These are phyloP conservation scores for Neurospora crassa DNA, from an alignment of 2,329 filamentous ascomycete species.

Conservation along the genomic window DNA sequence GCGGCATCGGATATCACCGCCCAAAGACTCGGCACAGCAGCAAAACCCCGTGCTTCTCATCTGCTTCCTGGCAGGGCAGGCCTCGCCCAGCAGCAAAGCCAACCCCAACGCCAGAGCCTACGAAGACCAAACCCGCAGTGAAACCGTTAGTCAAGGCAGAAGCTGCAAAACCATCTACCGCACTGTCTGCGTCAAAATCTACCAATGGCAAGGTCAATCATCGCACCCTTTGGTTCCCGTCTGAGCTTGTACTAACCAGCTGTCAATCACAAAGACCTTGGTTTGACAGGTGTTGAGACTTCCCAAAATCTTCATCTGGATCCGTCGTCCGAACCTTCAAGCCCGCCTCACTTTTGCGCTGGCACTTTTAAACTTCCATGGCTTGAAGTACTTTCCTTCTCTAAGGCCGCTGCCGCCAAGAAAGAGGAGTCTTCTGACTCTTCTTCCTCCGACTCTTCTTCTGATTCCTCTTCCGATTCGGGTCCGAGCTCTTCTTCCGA, in stretches of 20 bases:
- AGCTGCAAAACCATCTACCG: not conserved
- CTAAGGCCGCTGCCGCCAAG: constrained; percentile 13
- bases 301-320: not conserved
- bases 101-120: constrained; percentile 25
- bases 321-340: not conserved
- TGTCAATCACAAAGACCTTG: not conserved
- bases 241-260: not conserved
- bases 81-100: constrained; percentile 34
- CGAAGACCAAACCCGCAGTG: constrained; percentile 11
- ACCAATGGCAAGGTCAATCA: constrained; percentile 2
- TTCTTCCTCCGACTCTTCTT: constrained; percentile 25
- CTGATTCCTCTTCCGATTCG: constrained; percentile 33
- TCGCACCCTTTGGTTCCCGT: not conserved
- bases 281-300: not conserved
- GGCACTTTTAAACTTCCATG: not conserved
- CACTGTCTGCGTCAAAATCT: constrained; percentile 2
- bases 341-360: not conserved
- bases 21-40: too few species aligned
- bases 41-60: constrained; percentile 20
- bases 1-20: too few species aligned
- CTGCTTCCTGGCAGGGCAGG: constrained; percentile 41
- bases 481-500: constrained; percentile 26
- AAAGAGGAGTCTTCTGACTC: constrained; percentile 18
- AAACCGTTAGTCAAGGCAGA: constrained; percentile 24
- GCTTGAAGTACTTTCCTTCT: constrained; percentile 22